Evolutionary conservation across 202 grass and related monocot species (phyloP), one percentile per base, ranked within the genome.

Genomic region (Musa balbisiana): DNA sequence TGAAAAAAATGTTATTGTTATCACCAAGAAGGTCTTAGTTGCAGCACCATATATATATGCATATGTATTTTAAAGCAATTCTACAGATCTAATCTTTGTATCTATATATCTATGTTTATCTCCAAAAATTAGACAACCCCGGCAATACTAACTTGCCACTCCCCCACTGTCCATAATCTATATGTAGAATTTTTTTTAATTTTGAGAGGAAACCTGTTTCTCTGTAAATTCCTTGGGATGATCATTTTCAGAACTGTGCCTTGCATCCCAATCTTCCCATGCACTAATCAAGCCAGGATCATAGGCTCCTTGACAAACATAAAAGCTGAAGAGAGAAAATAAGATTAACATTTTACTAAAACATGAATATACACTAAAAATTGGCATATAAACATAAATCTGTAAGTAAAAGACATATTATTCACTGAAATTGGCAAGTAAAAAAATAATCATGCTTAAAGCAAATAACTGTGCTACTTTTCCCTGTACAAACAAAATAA

Each of bases 181-280:
- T 66, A n/a, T 1, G 1, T 24, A 1, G 1, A 74, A 1, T 6
- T 58, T 11, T 25, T 3, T 74, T 23, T 72, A 24, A 25, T 54
- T 17, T 10, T 9, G 3, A 49, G 33, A 60, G 59, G 6, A 25
- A 53, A 77, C 75, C 75, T 77, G 75, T 16, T 65, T 64, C 75
- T 52, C 75, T 33, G 10, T 10, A 59, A 77, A 77, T 5, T 77
- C 90, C 49, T 86, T 89, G 55, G 94, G 94, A 80, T 97, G 90
- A 79, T 97, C 94, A 83, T 97, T 97, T 79, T 91, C 94, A 49
- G 94, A 97, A 81, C 53, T 56, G 73, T 88, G 26, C 76, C 83
- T 66, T 6, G 76, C 56, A 81, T 97, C 94, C 87, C 85, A 97
- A 52, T 86, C 79, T 87, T 97, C 94, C 94, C 94, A 97, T 69